phyloP scores from a whole-genome alignment of 2,329 filamentous ascomycete species.

The Trichothecium roseum region DNA sequence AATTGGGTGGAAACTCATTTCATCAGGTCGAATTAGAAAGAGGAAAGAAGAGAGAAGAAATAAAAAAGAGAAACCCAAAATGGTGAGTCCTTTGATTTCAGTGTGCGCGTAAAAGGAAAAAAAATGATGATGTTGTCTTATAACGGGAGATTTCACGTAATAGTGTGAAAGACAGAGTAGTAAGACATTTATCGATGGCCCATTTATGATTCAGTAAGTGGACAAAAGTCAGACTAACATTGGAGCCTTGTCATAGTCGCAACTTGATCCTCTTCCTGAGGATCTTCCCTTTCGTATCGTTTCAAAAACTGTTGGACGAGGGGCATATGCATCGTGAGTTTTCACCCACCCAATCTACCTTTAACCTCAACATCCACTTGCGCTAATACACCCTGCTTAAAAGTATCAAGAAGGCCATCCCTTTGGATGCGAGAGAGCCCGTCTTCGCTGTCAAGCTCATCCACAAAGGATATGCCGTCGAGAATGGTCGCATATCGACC shows the following conservation, averaged over 20 bases:
- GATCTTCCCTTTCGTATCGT: constrained; percentile 89
- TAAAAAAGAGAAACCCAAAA: too few relatives aligned
- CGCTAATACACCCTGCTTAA: neutral
- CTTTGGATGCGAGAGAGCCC: constrained; percentile 55
- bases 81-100: too few relatives aligned
- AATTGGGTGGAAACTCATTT: too few relatives aligned
- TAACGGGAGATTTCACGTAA: too few relatives aligned
- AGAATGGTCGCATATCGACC: constrained; percentile 75
- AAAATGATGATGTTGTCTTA: too few relatives aligned
- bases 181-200: neutral
- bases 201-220: neutral
- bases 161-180: too few relatives aligned
- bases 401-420: constrained; percentile 89
- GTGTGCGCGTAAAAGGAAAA: too few relatives aligned
- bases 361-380: constrained; percentile 1
- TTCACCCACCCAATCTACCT: constrained; percentile 6
- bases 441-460: constrained; percentile 98
- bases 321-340: constrained; percentile 88
- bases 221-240: constrained; percentile 13
- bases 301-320: constrained; percentile 91
- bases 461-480: constrained; percentile 89
- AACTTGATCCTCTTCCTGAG: constrained; percentile 73
- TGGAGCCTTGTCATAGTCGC: constrained; percentile 73
- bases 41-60: too few relatives aligned
- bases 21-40: too few relatives aligned